Percentiles rank a stretch among this genome's conserved stretches.
phyloP scores from a whole-genome alignment of 306 rosid species.

The Prunus salicina region DNA sequence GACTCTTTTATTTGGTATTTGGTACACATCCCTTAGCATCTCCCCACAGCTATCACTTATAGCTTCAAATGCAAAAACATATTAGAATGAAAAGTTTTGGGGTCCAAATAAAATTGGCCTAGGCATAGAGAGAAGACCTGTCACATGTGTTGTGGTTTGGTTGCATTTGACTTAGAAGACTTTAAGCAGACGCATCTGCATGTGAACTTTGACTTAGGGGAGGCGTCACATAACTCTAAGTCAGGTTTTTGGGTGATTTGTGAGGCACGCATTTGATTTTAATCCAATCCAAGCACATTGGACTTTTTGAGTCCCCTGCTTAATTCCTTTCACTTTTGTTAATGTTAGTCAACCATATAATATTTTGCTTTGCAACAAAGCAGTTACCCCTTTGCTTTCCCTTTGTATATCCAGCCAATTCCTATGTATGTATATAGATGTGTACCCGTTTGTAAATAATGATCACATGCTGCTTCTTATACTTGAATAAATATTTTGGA shows the following conservation, averaged over 20 bases:
- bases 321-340: constrained; percentile 2
- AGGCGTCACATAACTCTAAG: constrained; percentile 8
- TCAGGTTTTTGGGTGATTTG: constrained; percentile 26
- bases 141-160: neutral
- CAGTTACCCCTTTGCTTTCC: neutral
- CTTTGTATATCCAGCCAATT: neutral
- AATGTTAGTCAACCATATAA: neutral
- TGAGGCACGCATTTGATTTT: constrained; percentile 13
- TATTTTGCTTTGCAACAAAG: neutral
- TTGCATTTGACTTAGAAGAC: neutral
- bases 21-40: constrained; percentile 84
- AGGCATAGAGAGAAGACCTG: too few species aligned
- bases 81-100: too few species aligned
- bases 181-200: constrained; percentile 2
- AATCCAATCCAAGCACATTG: constrained; percentile 16
- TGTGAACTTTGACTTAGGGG: constrained; percentile 2
- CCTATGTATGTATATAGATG: neutral
- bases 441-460: neutral
- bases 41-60: constrained; percentile 94
- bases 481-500: neutral
- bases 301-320: neutral
- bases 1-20: constrained; percentile 70
- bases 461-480: neutral
- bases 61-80: constrained; percentile 17
- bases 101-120: too few species aligned